Base-by-base conservation (phyloP, 805 yeast genomes). In the Ogataea ramenticola region DNA sequence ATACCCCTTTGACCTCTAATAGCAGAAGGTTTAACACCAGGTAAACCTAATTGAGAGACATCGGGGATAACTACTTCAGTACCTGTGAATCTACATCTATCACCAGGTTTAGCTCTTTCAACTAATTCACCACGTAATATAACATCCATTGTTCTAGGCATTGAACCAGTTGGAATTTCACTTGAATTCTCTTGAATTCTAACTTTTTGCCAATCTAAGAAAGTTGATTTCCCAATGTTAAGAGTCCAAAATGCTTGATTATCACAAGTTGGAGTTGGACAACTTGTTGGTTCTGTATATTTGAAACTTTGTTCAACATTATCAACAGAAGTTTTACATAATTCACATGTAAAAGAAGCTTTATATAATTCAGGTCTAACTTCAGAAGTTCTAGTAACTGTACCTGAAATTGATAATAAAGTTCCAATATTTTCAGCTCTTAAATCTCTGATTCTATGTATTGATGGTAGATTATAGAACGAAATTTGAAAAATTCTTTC, bases 41-140 rank as follows among this genome's bases (percentile, higher is more conserved):
- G 99, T 32, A 93, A 69, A 5, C 97, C 96, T 43, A 91, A 71
- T 65, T 93, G 99, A 2, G 95, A 71, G 7, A 93, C 85, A 64
- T 91, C 98, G 1, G 99, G 99, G 19, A 91, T 79, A 9, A 90
- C 98, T 46, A 93, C 88, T 59, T 89, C 93, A 1, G 96, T 83
- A 39, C 99, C 99, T 0, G 96, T 87, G 62, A 93, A 89, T 52
- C 80, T 79, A 66, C 96, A 86, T 61, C 87, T 85, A 64, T 91
- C 98, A 52, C 99, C 99, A 1, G 99, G 97, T 64, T 91, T 93
- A 3, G 97, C 97, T 51, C 89, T 74, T 60, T 91, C 99, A 9
- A 93, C 98, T 43, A 88, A 74, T 53, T 91, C 97, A 42, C 98
- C 98, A 55, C 99, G 74, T 46, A 91, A 66, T 42, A 91, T 85